phyloP scores from a whole-genome alignment of 805 yeast species.

The Ogataea trehaloabstinens region DNA sequence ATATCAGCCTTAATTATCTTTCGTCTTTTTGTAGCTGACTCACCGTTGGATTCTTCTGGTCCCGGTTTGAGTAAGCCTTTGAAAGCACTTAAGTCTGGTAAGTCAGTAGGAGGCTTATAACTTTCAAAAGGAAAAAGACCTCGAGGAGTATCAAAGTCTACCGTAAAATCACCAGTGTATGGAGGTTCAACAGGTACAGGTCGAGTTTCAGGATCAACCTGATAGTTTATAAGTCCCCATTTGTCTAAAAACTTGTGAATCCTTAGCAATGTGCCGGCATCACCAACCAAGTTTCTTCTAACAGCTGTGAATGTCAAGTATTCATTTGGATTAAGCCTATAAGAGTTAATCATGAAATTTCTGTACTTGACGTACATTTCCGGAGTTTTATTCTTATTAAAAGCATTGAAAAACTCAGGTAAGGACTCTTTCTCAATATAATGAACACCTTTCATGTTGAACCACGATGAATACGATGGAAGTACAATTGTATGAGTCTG shows the following conservation, averaged over 20 bases:
- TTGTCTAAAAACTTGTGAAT: slow-evolving; percentile 79
- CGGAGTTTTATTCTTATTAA: slow-evolving; percentile 73
- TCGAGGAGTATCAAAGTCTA: slow-evolving; percentile 83
- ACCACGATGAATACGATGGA: slow-evolving; percentile 90
- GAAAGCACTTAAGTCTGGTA: slow-evolving; percentile 32
- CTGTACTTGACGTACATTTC: slow-evolving; percentile 77
- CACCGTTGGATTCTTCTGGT: slow-evolving; percentile 7
- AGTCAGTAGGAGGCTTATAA: slow-evolving; percentile 61
- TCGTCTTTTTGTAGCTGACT: slow-evolving; percentile 21
- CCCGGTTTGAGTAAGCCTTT: slow-evolving; percentile 22
- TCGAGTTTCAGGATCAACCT: slow-evolving; percentile 74
- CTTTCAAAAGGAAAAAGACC: slow-evolving; percentile 91
- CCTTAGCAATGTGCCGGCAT: slow-evolving; percentile 84
- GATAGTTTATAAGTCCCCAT: slow-evolving; percentile 94
- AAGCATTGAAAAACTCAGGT: slow-evolving; percentile 76
- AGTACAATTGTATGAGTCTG: slow-evolving; percentile 84
- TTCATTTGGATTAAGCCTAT: slow-evolving; percentile 85
- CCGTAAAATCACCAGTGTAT: slow-evolving; percentile 70
- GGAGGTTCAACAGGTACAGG: slow-evolving; percentile 73
- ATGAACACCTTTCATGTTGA: slow-evolving; percentile 67
- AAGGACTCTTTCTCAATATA: slow-evolving; percentile 77
- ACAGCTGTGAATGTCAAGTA: slow-evolving; percentile 87
- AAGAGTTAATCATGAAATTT: slow-evolving; percentile 85
- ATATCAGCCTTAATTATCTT: slow-evolving; percentile 35
- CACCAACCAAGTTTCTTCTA: slow-evolving; percentile 87